Evolutionary conservation across 179 eudicot genomes (phyloP), one percentile per base, ranked within the genome.

Genomic region (Pouteria campechiana): DNA sequence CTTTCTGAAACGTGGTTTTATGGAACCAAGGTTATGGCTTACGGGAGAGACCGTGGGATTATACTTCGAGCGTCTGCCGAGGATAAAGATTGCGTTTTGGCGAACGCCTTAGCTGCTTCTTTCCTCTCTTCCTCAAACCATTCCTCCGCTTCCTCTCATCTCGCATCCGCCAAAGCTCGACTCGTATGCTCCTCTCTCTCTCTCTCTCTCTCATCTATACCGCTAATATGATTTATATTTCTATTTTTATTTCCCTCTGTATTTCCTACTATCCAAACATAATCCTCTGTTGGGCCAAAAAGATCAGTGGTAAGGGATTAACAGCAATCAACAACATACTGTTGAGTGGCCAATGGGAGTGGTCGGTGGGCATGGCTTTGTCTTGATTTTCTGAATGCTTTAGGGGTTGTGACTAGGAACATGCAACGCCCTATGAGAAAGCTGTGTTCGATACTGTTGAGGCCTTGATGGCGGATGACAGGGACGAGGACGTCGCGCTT

Each of bases 381-480:
- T n/a, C n/a, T n/a, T n/a, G n/a, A 25, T 53, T 6, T 25, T 11
- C n/a, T 50, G 6, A 46, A 7, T 45, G 10, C 2, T 22, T 32
- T 10, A 36, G 4, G 28, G 42, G 9, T 6, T 39, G 31, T 62
- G 57, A 7, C 24, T 61, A 90, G 98, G 76, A 59, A 50, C 38
- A 68, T 49, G 93, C 87, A 22, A 76, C 87, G 6, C 51, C 57
- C 25, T 90, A 90, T 52, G 98, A 90, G 74, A 86, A 58, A 49
- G 90, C 80, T 0, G 87, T 90, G 37, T 90, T 76, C 52, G 76
- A 70, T 37, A 58, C 84, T 1, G 57, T 85, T 16, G 55, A 55
- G 37, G 74, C 41, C 67, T 57, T 90, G 65, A 54, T 85, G 19
- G 74, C 83, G 4, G 69, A 65, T n/a, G 68, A 79, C 40, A 76